Evolutionary conservation across 345 rosid species (phyloP), one percentile per base, ranked within the genome.

Genomic region (Noccaea bulbosa): DNA sequence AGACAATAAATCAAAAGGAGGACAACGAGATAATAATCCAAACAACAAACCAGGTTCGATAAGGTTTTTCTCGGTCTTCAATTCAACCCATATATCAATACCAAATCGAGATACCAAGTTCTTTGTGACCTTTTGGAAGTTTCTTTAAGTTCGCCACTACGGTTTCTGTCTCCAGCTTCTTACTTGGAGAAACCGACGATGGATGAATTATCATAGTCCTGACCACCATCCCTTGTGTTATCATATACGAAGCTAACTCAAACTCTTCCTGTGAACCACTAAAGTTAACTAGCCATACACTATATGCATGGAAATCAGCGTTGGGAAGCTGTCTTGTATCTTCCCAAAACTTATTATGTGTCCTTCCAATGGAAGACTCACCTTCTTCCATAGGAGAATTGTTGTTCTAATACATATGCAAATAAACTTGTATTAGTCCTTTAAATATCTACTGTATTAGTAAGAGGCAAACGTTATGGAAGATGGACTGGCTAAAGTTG

Each of bases 181-280:
- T 27, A 27, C 30, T 44, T 61, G 24, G 20, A 44, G 52, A 44
- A 5, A 5, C 8, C 39, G 52, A 15, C 6, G 40, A 44, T 5
- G 66, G 52, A 27, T 10, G 30, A 17, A 62, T 44, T 11, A 5
- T 44, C 40, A 62, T 30, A 11, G 2, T 2, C n/a, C 4, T 5
- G 3, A 30, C 1, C 33, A 62, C 66, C 14, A 12, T 44, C 39
- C 40, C 52, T 30, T 62, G 66, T 1, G 40, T 62, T 62, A 62
- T 27, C 40, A 62, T 8, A 27, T 9, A 7, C 52, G 66, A 62
- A 24, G 66, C 66, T 27, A 62, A 62, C 6, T 39, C 40, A 62
- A 44, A 14, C 51, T 62, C 66, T 44, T 62, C 66, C 11, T 44
- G 10, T 14, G 52, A 44, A 15, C 52, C 39, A 14, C 39, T 62